Evolutionary conservation across 2,329 filamentous ascomycete species (phyloP), one percentile per base, ranked within the genome.

Genomic region (Xylariaceae sp.): DNA sequence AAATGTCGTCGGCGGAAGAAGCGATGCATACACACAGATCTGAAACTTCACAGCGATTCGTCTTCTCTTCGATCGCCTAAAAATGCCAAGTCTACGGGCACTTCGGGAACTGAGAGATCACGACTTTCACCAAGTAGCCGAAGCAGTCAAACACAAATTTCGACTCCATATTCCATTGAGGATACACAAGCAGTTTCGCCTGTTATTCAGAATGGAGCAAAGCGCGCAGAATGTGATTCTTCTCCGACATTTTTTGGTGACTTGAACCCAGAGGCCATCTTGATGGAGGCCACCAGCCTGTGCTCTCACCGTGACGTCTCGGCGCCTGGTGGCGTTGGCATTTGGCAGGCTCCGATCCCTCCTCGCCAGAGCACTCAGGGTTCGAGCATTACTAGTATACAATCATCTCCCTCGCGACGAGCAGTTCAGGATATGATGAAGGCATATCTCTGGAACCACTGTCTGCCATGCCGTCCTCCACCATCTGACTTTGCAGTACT

Each of bases 241-340:
- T 66, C 70, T 6, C 72, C 76, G 1, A 79, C 83, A 6, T 86
- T 85, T 52, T 79, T 86, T 33, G 82, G 83, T 16, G 83, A 86
- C 64, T 65, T 85, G 24, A 87, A 84, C 61, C 84, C 84, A 2
- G 84, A 86, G 67, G 80, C 80, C 56, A 81, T 86, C 67, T 83
- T 87, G 53, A 75, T 84, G 63, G 81, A 85, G 62, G 82, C 81
- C 1, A 81, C 81, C 2, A 76, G 73, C 52, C 72, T 76, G 21
- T 69, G 70, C 41, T 69, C 72, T 14, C 67, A 65, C 21, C 73
- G 71, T 21, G 72, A 72, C 14, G 69, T 69, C 9, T 78, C 81
- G 0, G 76, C 80, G 44, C 79, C 79, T 28, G 80, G 81, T 44
- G 82, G 83, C 36, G 76, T 85, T 1, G 84, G 84, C 6, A 78